Evolutionary conservation across 306 rosid genomes (phyloP).

Genomic region (Astragalus glycyphyllos): DNA sequence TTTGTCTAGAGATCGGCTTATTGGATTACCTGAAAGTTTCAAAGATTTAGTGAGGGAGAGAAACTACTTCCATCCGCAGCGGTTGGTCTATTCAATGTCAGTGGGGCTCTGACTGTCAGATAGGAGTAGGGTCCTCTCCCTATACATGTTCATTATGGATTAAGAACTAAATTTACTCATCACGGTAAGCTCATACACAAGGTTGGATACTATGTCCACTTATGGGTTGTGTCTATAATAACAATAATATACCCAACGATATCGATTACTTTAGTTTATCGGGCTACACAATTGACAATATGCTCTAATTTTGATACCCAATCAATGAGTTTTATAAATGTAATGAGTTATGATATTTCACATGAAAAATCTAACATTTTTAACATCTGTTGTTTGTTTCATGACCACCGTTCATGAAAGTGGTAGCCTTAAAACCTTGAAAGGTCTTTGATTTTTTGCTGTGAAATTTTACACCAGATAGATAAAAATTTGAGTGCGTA

Average conservation of each 20-base stretch:
- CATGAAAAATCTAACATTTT: slow-evolving; percentile 30
- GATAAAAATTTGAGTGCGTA: slow-evolving; percentile 44
- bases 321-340: background rate
- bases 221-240: background rate
- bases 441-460: slow-evolving; percentile 77
- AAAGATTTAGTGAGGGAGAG: no score
- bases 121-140: no score
- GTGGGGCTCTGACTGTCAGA: no score
- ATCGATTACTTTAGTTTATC: background rate
- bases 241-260: background rate
- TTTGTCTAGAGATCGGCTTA: no score
- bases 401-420: slow-evolving; percentile 83
- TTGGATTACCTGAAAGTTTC: no score
- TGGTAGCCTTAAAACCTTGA: slow-evolving; percentile 86
- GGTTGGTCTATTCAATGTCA: no score
- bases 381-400: slow-evolving; percentile 83
- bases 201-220: background rate
- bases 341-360: background rate
- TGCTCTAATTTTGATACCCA: background rate
- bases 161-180: background rate
- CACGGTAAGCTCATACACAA: background rate
- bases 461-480: slow-evolving; percentile 81
- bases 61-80: no score
- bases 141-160: background rate
- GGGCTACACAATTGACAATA: background rate